Percentiles rank a stretch among this genome's conserved stretches.
These are phyloP conservation scores for Coprinellus micaceus DNA, from an alignment of 768 basidiomycete species.

Conservation along the genomic window DNA sequence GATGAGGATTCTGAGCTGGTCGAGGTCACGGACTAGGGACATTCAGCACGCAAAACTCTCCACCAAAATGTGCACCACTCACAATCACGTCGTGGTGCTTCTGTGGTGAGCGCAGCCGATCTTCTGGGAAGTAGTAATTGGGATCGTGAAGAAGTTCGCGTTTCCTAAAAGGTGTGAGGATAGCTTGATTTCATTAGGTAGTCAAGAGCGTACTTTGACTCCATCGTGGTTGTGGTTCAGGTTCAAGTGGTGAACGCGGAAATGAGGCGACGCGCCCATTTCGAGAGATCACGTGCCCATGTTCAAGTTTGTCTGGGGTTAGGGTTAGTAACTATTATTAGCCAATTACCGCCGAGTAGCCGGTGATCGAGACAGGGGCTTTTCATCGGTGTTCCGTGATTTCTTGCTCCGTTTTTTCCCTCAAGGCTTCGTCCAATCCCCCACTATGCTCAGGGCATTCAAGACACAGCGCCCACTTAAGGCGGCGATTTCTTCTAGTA, in stretches of 20 bases:
- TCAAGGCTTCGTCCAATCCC: too few relatives aligned
- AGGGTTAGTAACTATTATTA: too few relatives aligned
- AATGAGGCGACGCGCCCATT: neutral
- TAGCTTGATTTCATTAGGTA: too few relatives aligned
- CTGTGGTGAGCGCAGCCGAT: conserved; percentile 17
- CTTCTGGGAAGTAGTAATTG: conserved; percentile 26
- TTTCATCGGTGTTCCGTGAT: too few relatives aligned
- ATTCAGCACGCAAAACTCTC: neutral
- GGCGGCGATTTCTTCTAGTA: neutral
- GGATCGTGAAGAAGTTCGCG: conserved; percentile 28
- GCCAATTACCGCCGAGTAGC: too few relatives aligned
- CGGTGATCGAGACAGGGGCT: too few relatives aligned
- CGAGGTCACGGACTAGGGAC: conserved; percentile 10
- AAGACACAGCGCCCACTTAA: neutral
- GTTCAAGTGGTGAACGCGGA: neutral
- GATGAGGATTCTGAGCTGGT: conserved; percentile 2
- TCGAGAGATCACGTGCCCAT: neutral
- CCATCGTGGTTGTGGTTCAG: neutral
- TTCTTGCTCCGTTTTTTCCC: too few relatives aligned
- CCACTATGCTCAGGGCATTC: neutral
- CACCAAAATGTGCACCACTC: conserved; percentile 10
- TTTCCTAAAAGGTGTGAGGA: conserved; percentile 19
- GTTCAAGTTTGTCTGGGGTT: too few relatives aligned
- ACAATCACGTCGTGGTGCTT: conserved; percentile 26
- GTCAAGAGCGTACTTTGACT: neutral